phyloP scores from a whole-genome alignment of 805 yeast species.

The Candida manassasensis region DNA sequence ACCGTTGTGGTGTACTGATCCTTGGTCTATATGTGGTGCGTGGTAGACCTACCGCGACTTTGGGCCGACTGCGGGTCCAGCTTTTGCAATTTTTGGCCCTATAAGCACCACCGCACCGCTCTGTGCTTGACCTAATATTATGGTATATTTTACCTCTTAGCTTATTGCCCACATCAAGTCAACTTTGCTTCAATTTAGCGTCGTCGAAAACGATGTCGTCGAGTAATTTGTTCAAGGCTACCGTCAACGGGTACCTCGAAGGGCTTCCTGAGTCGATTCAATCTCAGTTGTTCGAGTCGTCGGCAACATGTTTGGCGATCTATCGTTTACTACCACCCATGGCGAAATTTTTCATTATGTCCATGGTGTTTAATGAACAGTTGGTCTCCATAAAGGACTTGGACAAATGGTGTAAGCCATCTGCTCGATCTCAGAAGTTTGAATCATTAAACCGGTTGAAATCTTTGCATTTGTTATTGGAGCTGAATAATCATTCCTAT shows the following conservation, averaged over 20 bases:
- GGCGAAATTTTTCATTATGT: conserved; percentile 84
- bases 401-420: conserved; percentile 70
- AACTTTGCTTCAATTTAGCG: no score
- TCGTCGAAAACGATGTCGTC: conserved; percentile 16
- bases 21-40: no score
- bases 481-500: conserved; percentile 43
- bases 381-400: conserved; percentile 64
- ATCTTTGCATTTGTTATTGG: conserved; percentile 69
- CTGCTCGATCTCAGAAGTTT: conserved; percentile 53
- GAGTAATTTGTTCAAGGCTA: conserved; percentile 48
- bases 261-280: conserved; percentile 87
- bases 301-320: conserved; percentile 94
- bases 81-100: no score
- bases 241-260: conserved; percentile 85
- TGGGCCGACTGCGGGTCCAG: no score
- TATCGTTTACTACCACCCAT: conserved; percentile 82
- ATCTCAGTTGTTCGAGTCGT: conserved; percentile 67
- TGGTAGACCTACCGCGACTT: no score
- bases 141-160: no score
- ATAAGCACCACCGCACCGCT: no score
- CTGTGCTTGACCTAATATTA: no score
- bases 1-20: no score
- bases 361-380: conserved; percentile 76
- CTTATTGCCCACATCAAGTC: no score
- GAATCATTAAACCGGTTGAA: conserved; percentile 78